These are phyloP conservation scores for Gonium pectorale DNA, from an alignment of 139 green algal species.

Conservation along the genomic window DNA sequence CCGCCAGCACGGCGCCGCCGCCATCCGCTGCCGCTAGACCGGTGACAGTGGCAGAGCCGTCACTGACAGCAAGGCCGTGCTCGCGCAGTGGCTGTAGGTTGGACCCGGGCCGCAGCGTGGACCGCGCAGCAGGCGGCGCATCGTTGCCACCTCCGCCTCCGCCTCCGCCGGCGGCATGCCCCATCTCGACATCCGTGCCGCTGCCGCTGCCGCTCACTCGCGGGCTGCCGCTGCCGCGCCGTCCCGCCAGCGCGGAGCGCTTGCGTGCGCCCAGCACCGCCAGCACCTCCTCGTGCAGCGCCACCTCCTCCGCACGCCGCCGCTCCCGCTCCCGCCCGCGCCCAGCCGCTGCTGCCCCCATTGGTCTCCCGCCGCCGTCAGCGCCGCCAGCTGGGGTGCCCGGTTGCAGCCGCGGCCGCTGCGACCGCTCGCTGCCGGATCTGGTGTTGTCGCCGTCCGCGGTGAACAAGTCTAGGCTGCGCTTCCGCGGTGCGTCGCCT, in stretches of 20 bases:
- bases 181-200: background rate
- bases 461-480: background rate
- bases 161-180: background rate
- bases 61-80: too few relatives aligned
- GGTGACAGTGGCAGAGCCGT: too few relatives aligned
- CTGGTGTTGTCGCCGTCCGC: background rate
- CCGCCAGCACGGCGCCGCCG: background rate
- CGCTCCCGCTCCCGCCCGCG: background rate
- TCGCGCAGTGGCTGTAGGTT: too few relatives aligned
- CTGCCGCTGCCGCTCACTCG: background rate
- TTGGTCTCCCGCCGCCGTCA: background rate
- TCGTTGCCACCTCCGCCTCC: background rate
- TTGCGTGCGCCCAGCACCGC: conserved; percentile 35
- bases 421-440: background rate
- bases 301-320: background rate
- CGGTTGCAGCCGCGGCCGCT: background rate
- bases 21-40: background rate
- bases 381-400: background rate
- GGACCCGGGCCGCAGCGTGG: too few relatives aligned
- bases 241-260: background rate
- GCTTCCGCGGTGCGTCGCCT: background rate
- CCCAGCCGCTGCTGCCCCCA: background rate
- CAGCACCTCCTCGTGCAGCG: conserved; percentile 30
- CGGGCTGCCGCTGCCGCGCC: background rate
- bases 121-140: too few relatives aligned